Evolutionary conservation across 2,329 filamentous ascomycete species (phyloP), one percentile per base, ranked within the genome.

Genomic region (Paecilomyces dactylethromorphus): DNA sequence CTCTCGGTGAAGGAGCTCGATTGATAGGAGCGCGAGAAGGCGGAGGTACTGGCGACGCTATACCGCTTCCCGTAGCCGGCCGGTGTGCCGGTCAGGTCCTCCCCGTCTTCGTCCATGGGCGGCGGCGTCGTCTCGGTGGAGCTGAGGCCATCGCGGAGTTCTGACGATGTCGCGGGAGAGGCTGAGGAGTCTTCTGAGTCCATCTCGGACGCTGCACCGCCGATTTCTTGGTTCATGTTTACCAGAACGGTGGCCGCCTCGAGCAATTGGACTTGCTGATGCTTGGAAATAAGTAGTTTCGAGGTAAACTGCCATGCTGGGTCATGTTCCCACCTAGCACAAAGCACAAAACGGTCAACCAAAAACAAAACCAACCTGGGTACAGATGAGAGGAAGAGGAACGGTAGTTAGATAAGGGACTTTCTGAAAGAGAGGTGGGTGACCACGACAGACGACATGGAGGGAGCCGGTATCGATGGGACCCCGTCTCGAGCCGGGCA

Each of bases 211-310:
- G 86, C 84, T 53, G 87, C 83, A 3, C 85, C 87, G 49, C 82
- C 79, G 54, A 81, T 82, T 62, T 88, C 82, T 59, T 78, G 73
- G 69, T 86, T 97, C 92, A 99, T 97, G 70, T 87, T 88, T 60
- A 97, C 88, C 64, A 99, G 82, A 56, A 97, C 94, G n/a, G 92
- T 96, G 45, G 94, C 94, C 49, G 94, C 94, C 78, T 99, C 94
- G 60, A 99, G 84, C 61, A 99, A 84, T 76, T 99, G 94, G 56
- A 99, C 94, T 80, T 99, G 94, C 78, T 99, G 94, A 76, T 99
- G 94, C 83, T 99, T 99, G 68, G 93, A 97, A 69, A 99, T 97
- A 73, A 97, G 87, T 72, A 97, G 83, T 79, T 97, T 97, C 68
- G 94, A 97, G 58, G 94, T 99, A 74, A 89, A 88, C 56, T 92